Evolutionary conservation across 805 yeast species (phyloP), one percentile per base, ranked within the genome.

Genomic region (Pichia manshurica): DNA sequence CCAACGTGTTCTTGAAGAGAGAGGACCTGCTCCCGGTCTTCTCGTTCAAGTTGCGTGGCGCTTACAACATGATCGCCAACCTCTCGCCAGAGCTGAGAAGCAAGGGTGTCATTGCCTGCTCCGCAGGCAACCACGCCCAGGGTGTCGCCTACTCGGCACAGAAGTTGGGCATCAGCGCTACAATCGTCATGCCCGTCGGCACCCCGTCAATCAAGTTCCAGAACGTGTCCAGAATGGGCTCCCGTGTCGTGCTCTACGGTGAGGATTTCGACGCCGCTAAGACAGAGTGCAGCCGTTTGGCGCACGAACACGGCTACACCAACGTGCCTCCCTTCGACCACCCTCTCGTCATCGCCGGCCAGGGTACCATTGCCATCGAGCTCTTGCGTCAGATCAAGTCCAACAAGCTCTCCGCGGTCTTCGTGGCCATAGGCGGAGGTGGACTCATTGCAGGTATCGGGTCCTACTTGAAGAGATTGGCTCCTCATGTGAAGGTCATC

Each of bases 111-210:
- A 85, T 95, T 62, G 97, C 98, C 0, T 93, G 98, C 60, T 88
- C 97, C 28, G 99, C 99, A 4, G 99, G 99, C 32, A 93, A 93
- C 66, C 99, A 93, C 59, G 99, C 99, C 1, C 99, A 93, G 64
- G 99, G 99, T 56, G 98, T 93, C 13, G 99, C 99, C 0, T 91
- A 68, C 63, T 84, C 96, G 20, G 96, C 98, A 4, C 81, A 79
- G 51, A 79, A 83, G 50, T 71, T 93, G 60, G 84, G 83, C 23
- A 88, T 93, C 45, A 93, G 96, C 3, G 91, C 98, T 4, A 91
- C 97, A 5, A 93, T 93, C 46, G 98, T 93, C 40, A 93, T 93
- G 99, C 99, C 99, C 2, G 82, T 87, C 3, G 91, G 95, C 2
- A 93, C 99, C 0, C 99, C 99, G 2, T 81, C 91, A 13, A 95